Evolutionary conservation across 768 basidiomycete species (phyloP).

Genomic region (Cubamyces sp.): DNA sequence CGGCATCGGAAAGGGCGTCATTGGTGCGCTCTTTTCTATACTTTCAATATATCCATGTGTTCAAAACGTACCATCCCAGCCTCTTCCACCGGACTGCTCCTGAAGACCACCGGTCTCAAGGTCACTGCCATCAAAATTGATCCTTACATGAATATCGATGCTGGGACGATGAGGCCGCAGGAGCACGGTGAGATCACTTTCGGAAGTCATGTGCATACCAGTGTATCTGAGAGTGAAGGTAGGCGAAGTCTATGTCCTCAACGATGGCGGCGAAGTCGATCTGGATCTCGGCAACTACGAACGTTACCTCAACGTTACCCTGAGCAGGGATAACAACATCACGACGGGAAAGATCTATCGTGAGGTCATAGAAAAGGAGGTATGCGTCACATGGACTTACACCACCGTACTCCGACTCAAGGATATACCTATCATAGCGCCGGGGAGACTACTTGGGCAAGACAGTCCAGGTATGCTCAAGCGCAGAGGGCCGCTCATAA

Average conservation of each 20-base stretch:
- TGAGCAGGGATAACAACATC: constrained; percentile 95
- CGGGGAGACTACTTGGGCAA: constrained; percentile 92
- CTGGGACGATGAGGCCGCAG: constrained; percentile 97
- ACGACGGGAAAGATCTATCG: constrained; percentile 98
- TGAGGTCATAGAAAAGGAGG: constrained; percentile 97
- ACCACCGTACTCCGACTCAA: background rate
- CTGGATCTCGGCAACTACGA: constrained; percentile 98
- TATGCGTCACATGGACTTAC: constrained; percentile 33
- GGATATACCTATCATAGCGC: constrained; percentile 45
- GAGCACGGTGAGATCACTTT: constrained; percentile 81
- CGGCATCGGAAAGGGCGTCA: constrained; percentile 99
- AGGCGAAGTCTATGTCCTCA: constrained; percentile 98
- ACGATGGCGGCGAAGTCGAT: constrained; percentile 98
- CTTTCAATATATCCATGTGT: constrained; percentile 18
- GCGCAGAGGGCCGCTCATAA: background rate
- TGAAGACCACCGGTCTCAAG: constrained; percentile 94
- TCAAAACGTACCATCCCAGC: constrained; percentile 52
- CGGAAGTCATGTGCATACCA: background rate
- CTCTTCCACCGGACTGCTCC: constrained; percentile 92
- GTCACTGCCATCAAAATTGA: constrained; percentile 99
- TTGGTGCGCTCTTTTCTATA: constrained; percentile 66
- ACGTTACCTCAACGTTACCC: constrained; percentile 92
- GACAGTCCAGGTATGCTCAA: constrained; percentile 80
- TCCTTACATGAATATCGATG: constrained; percentile 99
- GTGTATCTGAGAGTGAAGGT: constrained; percentile 13